Evolutionary conservation across 148 eudicot genomes (phyloP).

Genomic region (Vaccinium darrowii): DNA sequence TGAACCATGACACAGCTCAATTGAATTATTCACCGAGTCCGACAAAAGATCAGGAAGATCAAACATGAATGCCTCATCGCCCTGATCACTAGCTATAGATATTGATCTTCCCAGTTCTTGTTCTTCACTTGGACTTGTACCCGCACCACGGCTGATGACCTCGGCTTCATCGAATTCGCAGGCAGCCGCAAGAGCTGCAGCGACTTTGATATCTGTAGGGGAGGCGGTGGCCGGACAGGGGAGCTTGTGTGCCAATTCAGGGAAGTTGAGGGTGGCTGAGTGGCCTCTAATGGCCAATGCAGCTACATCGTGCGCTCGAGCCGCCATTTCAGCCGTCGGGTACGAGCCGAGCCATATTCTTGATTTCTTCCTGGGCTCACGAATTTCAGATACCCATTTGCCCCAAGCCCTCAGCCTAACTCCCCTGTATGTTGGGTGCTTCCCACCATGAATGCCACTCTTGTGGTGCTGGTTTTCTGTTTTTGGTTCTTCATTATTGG

Average conservation of each 20-base stretch:
- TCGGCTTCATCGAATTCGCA: not conserved
- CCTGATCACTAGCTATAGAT: not conserved
- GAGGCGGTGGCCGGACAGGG: constrained; percentile 33
- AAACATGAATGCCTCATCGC: constrained; percentile 26
- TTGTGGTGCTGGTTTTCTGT: not conserved
- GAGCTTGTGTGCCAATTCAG: constrained; percentile 20
- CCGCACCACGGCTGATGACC: not conserved
- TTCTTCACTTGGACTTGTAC: not conserved
- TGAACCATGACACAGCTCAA: constrained; percentile 15
- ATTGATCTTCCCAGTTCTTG: constrained; percentile 8
- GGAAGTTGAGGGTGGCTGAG: constrained; percentile 29
- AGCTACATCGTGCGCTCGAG: constrained; percentile 38
- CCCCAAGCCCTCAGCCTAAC: constrained; percentile 30
- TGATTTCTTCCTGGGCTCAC: constrained; percentile 32
- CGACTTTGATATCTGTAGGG: constrained; percentile 37
- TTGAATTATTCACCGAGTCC: not conserved
- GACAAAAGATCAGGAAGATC: constrained; percentile 34
- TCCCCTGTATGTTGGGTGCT: constrained; percentile 27
- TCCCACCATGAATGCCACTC: not conserved
- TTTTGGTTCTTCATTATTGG: not conserved
- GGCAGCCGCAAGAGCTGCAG: constrained; percentile 22
- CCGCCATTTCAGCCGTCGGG: constrained; percentile 34
- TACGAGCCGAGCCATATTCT: constrained; percentile 36
- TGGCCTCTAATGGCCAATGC: constrained; percentile 28
- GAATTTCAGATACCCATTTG: constrained; percentile 34